Conservation (phyloP, 2,329 filamentous ascomycete species). For the Fusarium guadeloupense region DNA sequence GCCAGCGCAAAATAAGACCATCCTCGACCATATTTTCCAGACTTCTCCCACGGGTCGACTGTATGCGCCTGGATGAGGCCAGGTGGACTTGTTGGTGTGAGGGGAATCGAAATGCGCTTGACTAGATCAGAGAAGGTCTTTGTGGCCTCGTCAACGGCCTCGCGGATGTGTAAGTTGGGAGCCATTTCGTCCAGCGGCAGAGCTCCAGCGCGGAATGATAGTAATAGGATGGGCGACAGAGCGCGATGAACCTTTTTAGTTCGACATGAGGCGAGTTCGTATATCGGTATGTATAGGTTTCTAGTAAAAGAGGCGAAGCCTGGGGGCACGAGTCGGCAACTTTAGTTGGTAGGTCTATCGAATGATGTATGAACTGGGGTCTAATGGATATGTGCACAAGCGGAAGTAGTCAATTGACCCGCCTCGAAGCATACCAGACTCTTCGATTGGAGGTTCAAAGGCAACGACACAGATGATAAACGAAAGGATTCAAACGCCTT, state of each 20-base stretch:
- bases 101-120: conserved; percentile 68
- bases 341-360: conserved; percentile 15
- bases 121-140: conserved; percentile 51
- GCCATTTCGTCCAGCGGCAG: conserved; percentile 53
- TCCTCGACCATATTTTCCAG: conserved; percentile 85
- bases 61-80: conserved; percentile 70
- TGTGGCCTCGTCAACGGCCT: conserved; percentile 47
- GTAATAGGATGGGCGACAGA: conserved; percentile 35
- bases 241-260: conserved; percentile 38
- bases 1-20: conserved; percentile 90
- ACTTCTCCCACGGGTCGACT: conserved; percentile 80
- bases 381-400: conserved; percentile 3
- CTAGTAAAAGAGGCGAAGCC: background rate
- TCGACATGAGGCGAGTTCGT: conserved; percentile 40
- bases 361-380: background rate
- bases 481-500: conserved; percentile 27
- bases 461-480: conserved; percentile 20
- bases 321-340: background rate
- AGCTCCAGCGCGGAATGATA: conserved; percentile 31
- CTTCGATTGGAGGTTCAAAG: conserved; percentile 21
- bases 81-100: conserved; percentile 67
- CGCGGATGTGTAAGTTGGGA: conserved; percentile 47
- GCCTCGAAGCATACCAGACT: conserved; percentile 42
- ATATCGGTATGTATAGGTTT: conserved; percentile 6
- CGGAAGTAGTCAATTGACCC: conserved; percentile 10